A percentile compares a stretch with the other conserved stretches of the same genome.
Evolutionary conservation across 768 basidiomycete species (phyloP).

Genomic region (Lentinula aciculospora): DNA sequence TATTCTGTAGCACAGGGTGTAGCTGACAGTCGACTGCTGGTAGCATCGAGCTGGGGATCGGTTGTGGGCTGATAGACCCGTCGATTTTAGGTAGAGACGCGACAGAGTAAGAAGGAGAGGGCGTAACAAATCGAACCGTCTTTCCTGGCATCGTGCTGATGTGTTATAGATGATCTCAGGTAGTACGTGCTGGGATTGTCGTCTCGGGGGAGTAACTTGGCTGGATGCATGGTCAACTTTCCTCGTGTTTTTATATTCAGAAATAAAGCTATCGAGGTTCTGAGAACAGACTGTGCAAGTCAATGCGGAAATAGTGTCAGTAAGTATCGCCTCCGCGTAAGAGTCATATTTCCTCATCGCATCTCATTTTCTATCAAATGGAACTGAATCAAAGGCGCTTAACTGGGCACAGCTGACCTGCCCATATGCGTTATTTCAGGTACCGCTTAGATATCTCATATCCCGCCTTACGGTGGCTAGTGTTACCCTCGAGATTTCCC

Average conservation of each 20-base stretch:
- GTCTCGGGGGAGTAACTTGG: neutral
- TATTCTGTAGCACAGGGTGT: conserved; percentile 2
- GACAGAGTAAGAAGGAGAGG: conserved; percentile 13
- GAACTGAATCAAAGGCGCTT: neutral
- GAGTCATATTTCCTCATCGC: conserved; percentile 2
- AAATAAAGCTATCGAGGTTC: neutral
- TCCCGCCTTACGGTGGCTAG: neutral
- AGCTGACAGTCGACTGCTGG: conserved; percentile 8
- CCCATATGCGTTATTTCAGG: neutral
- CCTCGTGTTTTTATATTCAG: neutral
- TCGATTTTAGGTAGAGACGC: conserved; percentile 15
- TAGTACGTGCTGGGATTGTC: neutral
- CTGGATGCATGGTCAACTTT: neutral
- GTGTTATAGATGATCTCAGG: neutral
- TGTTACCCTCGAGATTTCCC: no score
- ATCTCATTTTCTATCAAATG: neutral
- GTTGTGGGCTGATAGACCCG: conserved; percentile 14
- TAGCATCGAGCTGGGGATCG: neutral
- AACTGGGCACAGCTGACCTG: neutral
- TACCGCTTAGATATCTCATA: neutral
- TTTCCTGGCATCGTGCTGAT: conserved; percentile 9
- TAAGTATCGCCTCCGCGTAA: conserved; percentile 4
- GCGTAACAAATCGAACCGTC: conserved; percentile 11
- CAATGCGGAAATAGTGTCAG: neutral
- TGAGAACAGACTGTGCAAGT: conserved; percentile 1